Base-by-base conservation (phyloP, 2,329 filamentous ascomycete species). In the Lecanicillium sp. region DNA sequence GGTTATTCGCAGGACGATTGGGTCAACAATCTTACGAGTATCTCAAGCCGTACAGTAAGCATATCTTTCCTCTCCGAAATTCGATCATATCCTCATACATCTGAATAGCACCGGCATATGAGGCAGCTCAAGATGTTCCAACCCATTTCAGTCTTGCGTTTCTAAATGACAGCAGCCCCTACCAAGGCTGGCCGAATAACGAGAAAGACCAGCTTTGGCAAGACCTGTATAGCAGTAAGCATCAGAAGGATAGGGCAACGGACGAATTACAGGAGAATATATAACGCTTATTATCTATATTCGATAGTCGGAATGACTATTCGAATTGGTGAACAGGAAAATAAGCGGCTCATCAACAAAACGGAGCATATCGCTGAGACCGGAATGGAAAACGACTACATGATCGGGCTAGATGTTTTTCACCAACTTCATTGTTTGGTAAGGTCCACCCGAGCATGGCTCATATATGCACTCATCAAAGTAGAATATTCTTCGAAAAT, bases 371-470 rank as follows among this genome's bases (percentile, higher is more conserved):
- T 44, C 14, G 30, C 50, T 6, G 7, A 44, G 2, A 4, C 7
- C 4, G 46, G 46, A 15, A 12, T 30, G n/a, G 42, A 49, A 42
- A n/a, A 38, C 2, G 50, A 52, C 23, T 49, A 52, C 26, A 9
- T 49, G 3, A 21, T 52, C 11, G 41, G 50, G 11, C 47, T 52
- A 8, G 50, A 48, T 15, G 47, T 52, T 5, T 52, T 52, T 20
- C 47, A 52, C 21, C 41, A 52, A 12, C 12, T 52, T 4, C 42
- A 50, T n/a, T 52, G 50, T 21, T 33, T 52, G 10, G 50, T 50
- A 21, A 9, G 47, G 33, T 1, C 11, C 14, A 14, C 17, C 7
- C n/a, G 26, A 30, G 6, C 14, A 21, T 19, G 10, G 6, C 17
- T 10, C 24, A 17, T 19, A 42, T 42, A 12, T 19, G 5, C n/a